A percentile compares a stretch with the other conserved stretches of the same genome.
Conservation (phyloP, 225 moss, liverwort and hornwort species). For the Takakia lepidozioides region DNA sequence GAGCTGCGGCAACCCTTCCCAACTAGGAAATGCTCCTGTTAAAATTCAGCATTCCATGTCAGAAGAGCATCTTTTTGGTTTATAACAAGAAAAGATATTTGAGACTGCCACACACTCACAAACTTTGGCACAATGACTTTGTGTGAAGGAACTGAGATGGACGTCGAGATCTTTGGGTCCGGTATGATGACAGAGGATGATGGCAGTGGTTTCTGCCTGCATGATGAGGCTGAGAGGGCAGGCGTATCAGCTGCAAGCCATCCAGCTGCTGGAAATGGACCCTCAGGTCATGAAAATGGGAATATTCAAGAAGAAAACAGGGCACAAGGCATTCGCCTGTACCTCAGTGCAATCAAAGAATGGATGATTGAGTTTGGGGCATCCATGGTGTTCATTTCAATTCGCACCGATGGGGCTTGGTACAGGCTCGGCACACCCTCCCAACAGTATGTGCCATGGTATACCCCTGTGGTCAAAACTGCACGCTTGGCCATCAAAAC, state of each 20-base stretch:
- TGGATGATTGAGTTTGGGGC: conserved; percentile 98
- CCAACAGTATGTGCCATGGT: conserved; percentile 67
- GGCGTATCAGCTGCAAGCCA: conserved; percentile 9
- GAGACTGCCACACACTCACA: too few species aligned
- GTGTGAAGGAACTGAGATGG: conserved; percentile 71
- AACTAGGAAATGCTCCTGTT: too few species aligned
- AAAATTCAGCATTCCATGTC: too few species aligned
- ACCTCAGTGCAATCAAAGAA: conserved; percentile 89
- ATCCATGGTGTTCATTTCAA: conserved; percentile 69
- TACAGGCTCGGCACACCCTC: conserved; percentile 91
- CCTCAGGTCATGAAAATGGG: conserved; percentile 15
- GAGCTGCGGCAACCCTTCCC: too few species aligned
- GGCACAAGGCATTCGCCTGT: conserved; percentile 68
- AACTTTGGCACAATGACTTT: too few species aligned
- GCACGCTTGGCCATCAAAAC: conserved; percentile 72
- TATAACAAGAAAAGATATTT: too few species aligned
- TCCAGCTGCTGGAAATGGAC: conserved; percentile 4
- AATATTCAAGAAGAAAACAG: conserved; percentile 5
- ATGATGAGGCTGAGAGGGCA: conserved; percentile 22
- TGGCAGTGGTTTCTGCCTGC: conserved; percentile 50
- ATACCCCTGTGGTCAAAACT: conserved; percentile 64
- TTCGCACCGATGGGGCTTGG: conserved; percentile 93
- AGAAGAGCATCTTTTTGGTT: too few species aligned
- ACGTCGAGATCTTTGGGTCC: conserved; percentile 91
- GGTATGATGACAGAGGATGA: conserved; percentile 92